Base-by-base conservation (phyloP, 306 rosid genomes). In the Nissolia schottii region DNA sequence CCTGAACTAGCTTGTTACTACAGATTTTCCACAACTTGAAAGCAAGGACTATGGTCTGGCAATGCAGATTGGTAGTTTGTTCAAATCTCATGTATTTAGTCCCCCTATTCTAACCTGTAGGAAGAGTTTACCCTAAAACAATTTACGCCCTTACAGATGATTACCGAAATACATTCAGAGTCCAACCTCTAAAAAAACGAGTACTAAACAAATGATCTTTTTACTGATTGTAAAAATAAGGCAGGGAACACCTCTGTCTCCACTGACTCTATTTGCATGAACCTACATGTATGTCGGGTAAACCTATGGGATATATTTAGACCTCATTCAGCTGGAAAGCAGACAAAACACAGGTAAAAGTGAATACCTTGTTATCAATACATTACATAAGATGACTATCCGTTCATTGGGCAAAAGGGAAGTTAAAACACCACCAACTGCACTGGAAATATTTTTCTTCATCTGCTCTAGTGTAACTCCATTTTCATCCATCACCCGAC, bases 401-500 rank as follows among this genome's bases (percentile, higher is more conserved):
- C 98, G 84, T 55, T 94, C 98, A 38, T 83, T 84, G 51, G 98
- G 92, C 71, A 94, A 77, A 76, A 91, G 91, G 56, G 98, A 89
- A 55, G 78, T 85, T 84, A 94, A 75, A 83, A 86, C 86, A 77
- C 92, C 94, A 81, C 87, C 85, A 64, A 86, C 96, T 31, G 81
- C 87, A 85, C 77, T 81, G n/a, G 95, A 91, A 70, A 89, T 79
- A 71, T 85, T 86, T 82, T 89, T 89, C 91, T 94, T 94, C 86
- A 85, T 83, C 81, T 89, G 92, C 77, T 87, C 98, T 67, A 83
- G 70, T 77, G 96, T 72, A 55, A 85, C 65, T 79, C 86, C 85
- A 79, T 86, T 91, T 87, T 89, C 98, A 80, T 89, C 94, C 84
- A 89, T 66, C 75, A 91, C 98, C 80, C 97, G 88, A 79, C 98